Conservation (phyloP, 495 filamentous ascomycete genomes). For the Aspergillus sclerotiicarbonarius region DNA sequence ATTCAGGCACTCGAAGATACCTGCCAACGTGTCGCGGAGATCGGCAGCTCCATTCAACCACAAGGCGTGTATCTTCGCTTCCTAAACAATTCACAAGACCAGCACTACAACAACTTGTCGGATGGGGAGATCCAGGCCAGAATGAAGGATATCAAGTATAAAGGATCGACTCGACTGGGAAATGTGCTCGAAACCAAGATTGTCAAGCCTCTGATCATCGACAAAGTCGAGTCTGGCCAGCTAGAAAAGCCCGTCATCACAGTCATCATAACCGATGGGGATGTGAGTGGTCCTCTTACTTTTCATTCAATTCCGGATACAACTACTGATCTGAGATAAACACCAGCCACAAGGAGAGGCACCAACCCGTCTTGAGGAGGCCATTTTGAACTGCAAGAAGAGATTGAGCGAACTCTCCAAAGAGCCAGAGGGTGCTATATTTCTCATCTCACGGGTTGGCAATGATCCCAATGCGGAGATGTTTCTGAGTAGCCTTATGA, state of each 20-base stretch:
- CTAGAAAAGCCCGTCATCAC: neutral
- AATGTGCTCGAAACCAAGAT: neutral
- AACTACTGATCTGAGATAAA: neutral
- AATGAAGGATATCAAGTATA: neutral
- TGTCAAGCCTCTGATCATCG: neutral
- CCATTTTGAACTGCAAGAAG: neutral
- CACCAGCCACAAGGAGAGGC: neutral
- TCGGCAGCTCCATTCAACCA: neutral
- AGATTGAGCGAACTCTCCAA: neutral
- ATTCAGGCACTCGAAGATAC: neutral
- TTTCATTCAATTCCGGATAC: neutral
- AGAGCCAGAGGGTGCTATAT: neutral
- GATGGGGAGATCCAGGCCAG: neutral
- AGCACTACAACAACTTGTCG: neutral
- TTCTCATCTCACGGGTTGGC: neutral
- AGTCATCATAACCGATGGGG: neutral
- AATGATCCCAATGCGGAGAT: neutral
- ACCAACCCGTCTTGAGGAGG: neutral
- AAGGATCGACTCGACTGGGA: neutral
- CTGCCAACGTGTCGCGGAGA: neutral
- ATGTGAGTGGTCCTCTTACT: neutral
- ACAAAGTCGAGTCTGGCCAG: neutral
- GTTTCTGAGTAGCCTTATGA: neutral
- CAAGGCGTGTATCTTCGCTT: constrained; percentile 3
- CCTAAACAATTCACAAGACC: neutral